Base-by-base conservation (phyloP, 768 basidiomycete genomes). In the Russula lepida region DNA sequence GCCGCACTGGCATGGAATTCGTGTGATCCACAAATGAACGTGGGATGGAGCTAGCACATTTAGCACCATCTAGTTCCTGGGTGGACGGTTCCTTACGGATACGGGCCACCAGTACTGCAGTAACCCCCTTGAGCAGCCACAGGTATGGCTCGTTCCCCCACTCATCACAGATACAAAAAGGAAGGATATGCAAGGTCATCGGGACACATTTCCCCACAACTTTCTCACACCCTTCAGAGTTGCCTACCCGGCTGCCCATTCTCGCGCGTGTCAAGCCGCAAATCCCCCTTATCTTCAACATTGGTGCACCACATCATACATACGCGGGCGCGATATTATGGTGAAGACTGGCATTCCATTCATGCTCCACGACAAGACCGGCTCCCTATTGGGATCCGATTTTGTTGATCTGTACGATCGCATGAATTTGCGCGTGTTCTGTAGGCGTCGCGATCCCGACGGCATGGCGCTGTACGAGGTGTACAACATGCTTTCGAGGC, bases 381-480 rank as follows among this genome's bases (percentile, higher is more conserved):
- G 84, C 4, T 71, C 68, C 37, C 71, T 84, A 39, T 72, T 74
- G 13, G 82, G 79, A 37, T 79, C 84, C 4, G 79, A 83, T 21
- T 88, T 84, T 67, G 68, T 78, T 52, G 87, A 88, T 71, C 74
- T 86, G 64, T 75, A 87, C 70, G 82, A 81, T 51, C 83, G 86
- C 21, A 76, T 85, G 68, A 74, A 73, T 32, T 72, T 85, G 63
- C 70, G 68, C 54, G 73, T 83, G 58, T 76, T 78, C 37, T 78
- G 81, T 62, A 83, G 79, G 9, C 73, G 75, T 0, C 72, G 74
- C 43, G 76, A 77, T 55, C 25, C 73, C 8, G 72, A 72, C 1
- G 77, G 75, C 44, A 73, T 75, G 0, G 30, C 56, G 9, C 76
- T 77, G 23, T 86, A 81, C 69, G 80, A 79, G 73, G 75, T 86